Evolutionary conservation across 495 filamentous ascomycete genomes (phyloP).

Genomic region (Hypoxylon trugodes): DNA sequence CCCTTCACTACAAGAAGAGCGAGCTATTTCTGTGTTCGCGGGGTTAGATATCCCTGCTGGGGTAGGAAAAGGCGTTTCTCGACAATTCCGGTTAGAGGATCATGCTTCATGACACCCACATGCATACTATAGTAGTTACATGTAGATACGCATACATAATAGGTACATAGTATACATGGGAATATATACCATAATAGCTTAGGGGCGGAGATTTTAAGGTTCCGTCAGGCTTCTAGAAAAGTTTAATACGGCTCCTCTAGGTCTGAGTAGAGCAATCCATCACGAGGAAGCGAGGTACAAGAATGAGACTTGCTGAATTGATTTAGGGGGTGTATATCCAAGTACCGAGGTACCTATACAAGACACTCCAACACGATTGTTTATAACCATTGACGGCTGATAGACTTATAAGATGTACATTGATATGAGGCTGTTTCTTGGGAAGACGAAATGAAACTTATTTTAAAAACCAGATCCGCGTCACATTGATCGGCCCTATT

Average conservation of each 20-base stretch:
- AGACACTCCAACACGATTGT: constrained; percentile 7
- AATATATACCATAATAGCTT: constrained; percentile 5
- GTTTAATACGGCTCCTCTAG: constrained; percentile 26
- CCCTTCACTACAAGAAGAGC: too few relatives aligned
- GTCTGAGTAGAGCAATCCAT: neutral
- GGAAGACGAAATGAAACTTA: constrained; percentile 37
- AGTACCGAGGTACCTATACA: too few relatives aligned
- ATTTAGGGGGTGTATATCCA: neutral
- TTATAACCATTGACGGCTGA: neutral
- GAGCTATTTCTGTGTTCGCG: constrained; percentile 4
- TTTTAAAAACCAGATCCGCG: constrained; percentile 33
- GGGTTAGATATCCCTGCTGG: constrained; percentile 19
- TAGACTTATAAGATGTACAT: neutral
- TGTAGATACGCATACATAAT: constrained; percentile 7
- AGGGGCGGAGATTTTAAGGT: constrained; percentile 29
- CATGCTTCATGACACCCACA: constrained; percentile 14
- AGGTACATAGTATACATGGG: neutral
- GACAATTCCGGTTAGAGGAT: constrained; percentile 24
- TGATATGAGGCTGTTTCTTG: neutral
- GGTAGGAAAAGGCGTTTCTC: constrained; percentile 8
- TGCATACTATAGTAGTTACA: too few relatives aligned
- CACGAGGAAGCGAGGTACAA: neutral
- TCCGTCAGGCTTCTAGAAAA: constrained; percentile 41
- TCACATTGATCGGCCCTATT: constrained; percentile 30
- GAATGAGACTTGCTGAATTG: neutral